A percentile compares a stretch with the other conserved stretches of the same genome.
Conservation (phyloP, 2,329 filamentous ascomycete genomes). For the Aquanectria penicillioides region DNA sequence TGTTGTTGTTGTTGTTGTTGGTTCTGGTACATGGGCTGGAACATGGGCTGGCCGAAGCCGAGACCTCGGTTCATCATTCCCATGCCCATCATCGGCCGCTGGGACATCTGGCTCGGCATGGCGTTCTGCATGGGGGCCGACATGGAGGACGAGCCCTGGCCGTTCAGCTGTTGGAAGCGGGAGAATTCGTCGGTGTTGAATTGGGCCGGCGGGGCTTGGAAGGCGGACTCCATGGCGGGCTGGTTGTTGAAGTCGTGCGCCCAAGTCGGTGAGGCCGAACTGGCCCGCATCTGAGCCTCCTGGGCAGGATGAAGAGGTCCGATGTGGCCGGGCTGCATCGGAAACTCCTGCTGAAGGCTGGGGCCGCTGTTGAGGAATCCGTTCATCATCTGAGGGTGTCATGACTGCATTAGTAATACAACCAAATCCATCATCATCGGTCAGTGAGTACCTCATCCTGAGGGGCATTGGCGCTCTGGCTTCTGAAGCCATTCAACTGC, state of each 20-base stretch:
- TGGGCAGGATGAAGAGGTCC: conserved; percentile 59
- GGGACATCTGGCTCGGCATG: conserved; percentile 58
- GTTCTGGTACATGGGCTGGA: conserved; percentile 58
- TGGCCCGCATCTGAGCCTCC: conserved; percentile 62
- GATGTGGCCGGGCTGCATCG: conserved; percentile 59
- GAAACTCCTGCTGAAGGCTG: conserved; percentile 64
- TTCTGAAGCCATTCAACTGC: conserved; percentile 81
- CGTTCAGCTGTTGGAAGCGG: conserved; percentile 81
- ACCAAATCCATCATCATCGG: conserved; percentile 10
- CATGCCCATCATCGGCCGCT: conserved; percentile 69
- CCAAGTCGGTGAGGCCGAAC: conserved; percentile 65
- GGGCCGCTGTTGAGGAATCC: conserved; percentile 86
- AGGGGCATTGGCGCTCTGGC: conserved; percentile 71
- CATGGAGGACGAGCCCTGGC: conserved; percentile 61
- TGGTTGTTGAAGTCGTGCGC: conserved; percentile 66
- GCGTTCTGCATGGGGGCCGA: conserved; percentile 68
- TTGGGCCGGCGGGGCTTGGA: conserved; percentile 66
- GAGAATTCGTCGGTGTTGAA: conserved; percentile 90
- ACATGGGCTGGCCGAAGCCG: conserved; percentile 64
- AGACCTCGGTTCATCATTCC: conserved; percentile 63
- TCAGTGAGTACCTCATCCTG: conserved; percentile 73
- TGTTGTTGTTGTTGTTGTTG: conserved; percentile 55
- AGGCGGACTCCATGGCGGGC: conserved; percentile 76
- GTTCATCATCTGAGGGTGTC: conserved; percentile 80
- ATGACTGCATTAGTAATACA: conserved; percentile 43